Evolutionary conservation across 176 grass and related monocot species (phyloP), one percentile per base, ranked within the genome.

Genomic region (Eragrostis nindensis): DNA sequence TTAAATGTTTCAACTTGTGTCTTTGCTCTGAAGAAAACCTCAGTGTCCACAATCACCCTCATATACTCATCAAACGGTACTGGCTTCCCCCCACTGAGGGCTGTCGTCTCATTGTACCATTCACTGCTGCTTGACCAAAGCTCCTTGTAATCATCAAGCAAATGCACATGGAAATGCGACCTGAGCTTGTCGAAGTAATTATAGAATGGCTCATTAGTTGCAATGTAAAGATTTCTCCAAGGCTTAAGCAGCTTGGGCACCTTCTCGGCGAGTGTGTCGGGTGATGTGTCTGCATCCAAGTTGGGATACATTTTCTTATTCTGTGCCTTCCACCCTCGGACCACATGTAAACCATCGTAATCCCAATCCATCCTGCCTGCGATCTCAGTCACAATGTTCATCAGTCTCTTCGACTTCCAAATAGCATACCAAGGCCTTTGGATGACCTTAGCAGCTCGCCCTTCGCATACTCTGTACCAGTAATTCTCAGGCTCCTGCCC

Each of bases 391-490:
- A 95, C 96, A n/a, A 99, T 95, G 91, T 95, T 91, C 96, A 95
- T 99, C 76, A 99, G 66, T 40, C 90, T 86, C 86, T 95, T 93
- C 0, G 92, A 95, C 65, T 95, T 99, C 96, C 96, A 95, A 40
- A 99, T 95, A 46, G 90, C 78, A 41, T 91, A 84, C 96, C 92
- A 95, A 5, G 96, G 96, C 76, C 96, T 75, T 61, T 99, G 92
- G 39, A 95, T 86, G 78, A 87, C 88, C 62, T 91, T 91, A 44
- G 92, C 88, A 1, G 90, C 79, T 27, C 90, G 62, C 14, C 96
- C 96, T 84, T 99, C 96, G 10, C 96, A 99, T 17, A 99, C 96
- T 43, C 96, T 68, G 75, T 99, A 99, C 96, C 96, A 99, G 81
- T 99, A 99, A 67, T 95, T 99, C 82, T 99, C 96, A 0, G 96